Base-by-base conservation (phyloP, 768 basidiomycete species). In the Boletus eberwhitei region DNA sequence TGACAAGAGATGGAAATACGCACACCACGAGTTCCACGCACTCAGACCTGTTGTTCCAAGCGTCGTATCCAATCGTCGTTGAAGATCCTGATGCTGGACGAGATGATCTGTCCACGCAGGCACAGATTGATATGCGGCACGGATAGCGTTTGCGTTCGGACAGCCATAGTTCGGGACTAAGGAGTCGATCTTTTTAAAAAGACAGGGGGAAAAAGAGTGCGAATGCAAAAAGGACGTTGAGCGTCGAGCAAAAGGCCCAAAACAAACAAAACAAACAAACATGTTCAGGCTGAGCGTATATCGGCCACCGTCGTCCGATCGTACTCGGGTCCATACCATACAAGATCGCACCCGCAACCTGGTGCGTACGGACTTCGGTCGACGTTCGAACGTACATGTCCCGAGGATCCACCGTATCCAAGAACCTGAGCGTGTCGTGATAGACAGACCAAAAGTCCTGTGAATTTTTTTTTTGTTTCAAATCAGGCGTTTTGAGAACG, bases 361-460 rank as follows among this genome's bases (percentile, higher is more conserved):
- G 76, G 53, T 77, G 73, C 37, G 79, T 80, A 29, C 79, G 69
- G n/a, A 71, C 73, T 51, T 75, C 77, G 17, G 72, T 75, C 8
- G 77, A 73, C 2, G 77, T 75, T 24, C 79, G 74, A 26, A 80
- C 52, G 52, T 72, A 70, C n/a, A 79, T 73, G 22, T 77, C 73
- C 13, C 64, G 52, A 16, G 67, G 57, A 38, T 73, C 62, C 16
- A 77, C 74, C 0, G 45, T 54, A 11, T 67, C 53, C 52, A 80
- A 59, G 54, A 79, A 77, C 3, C 67, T 71, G 13, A 78, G 59
- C 48, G 59, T 63, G 31, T 62, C 59, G 39, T 68, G 64, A 59
- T 79, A 80, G 16, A 80, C 74, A 2, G 69, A 70, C 73, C 75
- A 77, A 58, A 80, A 73, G 56, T 80, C 79, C 79, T 80, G 43